These are phyloP conservation scores for Phytophthora agathidicida DNA, from an alignment of 352 stramenopile genomes.

Conservation along the genomic window DNA sequence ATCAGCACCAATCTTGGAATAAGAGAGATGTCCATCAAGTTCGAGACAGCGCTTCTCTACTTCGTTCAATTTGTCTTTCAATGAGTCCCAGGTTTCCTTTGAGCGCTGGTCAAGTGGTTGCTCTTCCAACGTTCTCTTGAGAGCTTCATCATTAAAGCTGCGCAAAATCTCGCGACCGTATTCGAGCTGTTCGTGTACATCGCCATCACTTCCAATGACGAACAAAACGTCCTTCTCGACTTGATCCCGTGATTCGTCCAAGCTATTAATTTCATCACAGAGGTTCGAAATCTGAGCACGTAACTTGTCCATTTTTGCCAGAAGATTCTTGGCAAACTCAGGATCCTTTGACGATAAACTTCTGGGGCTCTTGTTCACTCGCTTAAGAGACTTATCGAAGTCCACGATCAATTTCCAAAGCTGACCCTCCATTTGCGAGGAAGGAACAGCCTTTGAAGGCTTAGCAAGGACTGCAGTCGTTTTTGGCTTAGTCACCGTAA, in stretches of 20 bases:
- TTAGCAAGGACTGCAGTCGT: not conserved
- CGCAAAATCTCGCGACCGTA: slow-evolving; percentile 72
- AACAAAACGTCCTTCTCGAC: slow-evolving; percentile 78
- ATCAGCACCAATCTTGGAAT: slow-evolving; percentile 34
- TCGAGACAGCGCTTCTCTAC: slow-evolving; percentile 60
- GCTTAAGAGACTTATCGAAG: slow-evolving; percentile 67
- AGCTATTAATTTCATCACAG: slow-evolving; percentile 54
- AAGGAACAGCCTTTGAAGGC: slow-evolving; percentile 28
- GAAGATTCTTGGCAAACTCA: slow-evolving; percentile 31
- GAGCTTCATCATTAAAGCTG: slow-evolving; percentile 67
- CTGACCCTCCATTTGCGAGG: slow-evolving; percentile 58
- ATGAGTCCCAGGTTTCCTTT: slow-evolving; percentile 50
- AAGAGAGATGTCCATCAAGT: slow-evolving; percentile 53
- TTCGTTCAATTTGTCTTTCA: slow-evolving; percentile 57
- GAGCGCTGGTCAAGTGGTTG: slow-evolving; percentile 75
- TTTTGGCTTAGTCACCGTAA: slow-evolving; percentile 11
- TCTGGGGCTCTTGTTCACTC: slow-evolving; percentile 48
- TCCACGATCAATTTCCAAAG: slow-evolving; percentile 77
- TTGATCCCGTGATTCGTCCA: slow-evolving; percentile 64
- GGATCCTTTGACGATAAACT: slow-evolving; percentile 48
- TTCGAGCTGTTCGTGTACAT: slow-evolving; percentile 79
- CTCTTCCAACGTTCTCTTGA: slow-evolving; percentile 69
- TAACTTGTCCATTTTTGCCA: slow-evolving; percentile 40
- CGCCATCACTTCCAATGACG: slow-evolving; percentile 77
- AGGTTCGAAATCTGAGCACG: slow-evolving; percentile 44